A percentile compares a stretch with the other conserved stretches of the same genome.
Conservation (phyloP, 176 grass and related monocot genomes). For the Alopecurus myosuroides region DNA sequence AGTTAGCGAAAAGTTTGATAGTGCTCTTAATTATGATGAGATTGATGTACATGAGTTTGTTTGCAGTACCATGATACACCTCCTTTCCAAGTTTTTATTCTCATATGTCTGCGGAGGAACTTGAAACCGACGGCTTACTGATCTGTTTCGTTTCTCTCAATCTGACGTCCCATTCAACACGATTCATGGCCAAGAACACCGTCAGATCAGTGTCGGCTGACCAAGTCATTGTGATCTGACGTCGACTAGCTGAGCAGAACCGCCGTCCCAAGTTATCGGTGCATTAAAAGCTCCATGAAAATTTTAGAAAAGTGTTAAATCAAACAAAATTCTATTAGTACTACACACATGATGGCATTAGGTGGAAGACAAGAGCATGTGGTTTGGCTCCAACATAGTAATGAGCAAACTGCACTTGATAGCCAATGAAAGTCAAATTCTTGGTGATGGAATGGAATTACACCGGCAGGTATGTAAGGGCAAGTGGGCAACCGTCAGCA, state of each 20-base stretch:
- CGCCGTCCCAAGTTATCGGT: background rate
- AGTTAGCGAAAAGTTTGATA: background rate
- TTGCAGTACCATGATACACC: background rate
- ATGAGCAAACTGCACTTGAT: constrained; percentile 18
- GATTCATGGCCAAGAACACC: background rate
- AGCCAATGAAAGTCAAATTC: background rate
- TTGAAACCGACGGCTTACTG: background rate
- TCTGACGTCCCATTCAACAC: background rate
- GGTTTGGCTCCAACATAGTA: background rate
- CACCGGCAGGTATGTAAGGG: background rate
- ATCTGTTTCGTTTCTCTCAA: background rate
- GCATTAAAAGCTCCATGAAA: background rate
- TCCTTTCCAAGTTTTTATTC: background rate
- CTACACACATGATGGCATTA: background rate
- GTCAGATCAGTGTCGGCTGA: background rate
- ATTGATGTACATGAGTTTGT: no score
- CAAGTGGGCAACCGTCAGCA: background rate
- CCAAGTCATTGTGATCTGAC: background rate
- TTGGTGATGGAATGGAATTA: background rate
- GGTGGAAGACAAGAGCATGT: constrained; percentile 1
- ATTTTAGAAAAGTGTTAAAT: background rate
- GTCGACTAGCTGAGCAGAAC: background rate
- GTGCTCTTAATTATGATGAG: no score
- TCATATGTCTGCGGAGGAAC: background rate
- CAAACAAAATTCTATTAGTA: background rate